phyloP scores from a whole-genome alignment of 1,284 basidiomycete species.

The Phlebopus sp. region DNA sequence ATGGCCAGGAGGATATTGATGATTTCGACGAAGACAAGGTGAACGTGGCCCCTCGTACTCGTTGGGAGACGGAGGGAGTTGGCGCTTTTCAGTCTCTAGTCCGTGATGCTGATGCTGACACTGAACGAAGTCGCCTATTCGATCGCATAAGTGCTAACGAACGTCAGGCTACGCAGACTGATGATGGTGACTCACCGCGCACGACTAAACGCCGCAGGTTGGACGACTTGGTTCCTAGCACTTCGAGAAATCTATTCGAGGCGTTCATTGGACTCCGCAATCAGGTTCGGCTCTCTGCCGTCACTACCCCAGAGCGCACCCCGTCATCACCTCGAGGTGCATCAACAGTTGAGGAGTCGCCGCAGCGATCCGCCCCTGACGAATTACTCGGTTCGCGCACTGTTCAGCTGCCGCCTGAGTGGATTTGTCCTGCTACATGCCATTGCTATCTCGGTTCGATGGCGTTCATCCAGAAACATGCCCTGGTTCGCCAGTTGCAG shows the following conservation, averaged over 20 bases:
- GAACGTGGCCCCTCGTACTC: constrained; percentile 7
- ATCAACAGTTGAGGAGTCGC: constrained; percentile 13
- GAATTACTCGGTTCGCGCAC: constrained; percentile 50
- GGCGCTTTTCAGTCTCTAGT: constrained; percentile 1
- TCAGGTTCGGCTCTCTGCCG: constrained; percentile 11
- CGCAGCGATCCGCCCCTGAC: constrained; percentile 34
- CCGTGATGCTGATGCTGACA: background rate
- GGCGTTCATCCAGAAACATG: constrained; percentile 58
- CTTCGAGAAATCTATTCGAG: constrained; percentile 27
- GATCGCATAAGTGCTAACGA: no score
- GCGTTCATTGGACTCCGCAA: constrained; percentile 26
- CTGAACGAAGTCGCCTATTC: background rate
- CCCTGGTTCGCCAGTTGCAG: constrained; percentile 48
- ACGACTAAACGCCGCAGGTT: constrained; percentile 27
- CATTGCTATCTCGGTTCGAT: constrained; percentile 70
- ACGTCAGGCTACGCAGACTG: background rate
- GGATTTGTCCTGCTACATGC: constrained; percentile 31
- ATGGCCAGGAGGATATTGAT: background rate
- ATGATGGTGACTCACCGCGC: constrained; percentile 7
- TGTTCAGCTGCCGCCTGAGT: constrained; percentile 39
- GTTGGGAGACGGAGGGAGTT: background rate
- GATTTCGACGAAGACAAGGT: constrained; percentile 19
- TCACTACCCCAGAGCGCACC: constrained; percentile 23
- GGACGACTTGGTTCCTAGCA: constrained; percentile 23
- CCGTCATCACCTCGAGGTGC: constrained; percentile 11